Evolutionary conservation across 768 basidiomycete genomes (phyloP), one percentile per base, ranked within the genome.

Genomic region (Astraeus odoratus): DNA sequence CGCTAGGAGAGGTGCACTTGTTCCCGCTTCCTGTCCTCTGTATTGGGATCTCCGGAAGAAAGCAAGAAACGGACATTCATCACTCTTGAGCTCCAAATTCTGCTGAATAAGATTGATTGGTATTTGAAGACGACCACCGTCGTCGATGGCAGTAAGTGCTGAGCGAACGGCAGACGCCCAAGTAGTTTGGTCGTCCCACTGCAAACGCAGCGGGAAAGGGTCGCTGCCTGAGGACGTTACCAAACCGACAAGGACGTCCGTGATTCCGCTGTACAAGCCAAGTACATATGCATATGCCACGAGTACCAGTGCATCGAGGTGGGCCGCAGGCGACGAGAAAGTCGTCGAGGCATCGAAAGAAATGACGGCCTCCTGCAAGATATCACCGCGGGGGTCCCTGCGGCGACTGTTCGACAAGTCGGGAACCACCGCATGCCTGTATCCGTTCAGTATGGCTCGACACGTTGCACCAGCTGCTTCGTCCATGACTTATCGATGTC

Each of bases 261-360:
- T 46, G n/a, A 25, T 40, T 24, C 46, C 52, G 22, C 50, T 60
- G 40, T 60, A 63, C 44, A 48, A 42, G 35, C 59, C 58, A 13
- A 60, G 51, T 25, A 57, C 8, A 5, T 48, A 43, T 15, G 47
- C 47, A 36, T 56, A 60, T 13, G 59, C 56, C 15, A 55, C 56
- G 13, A 60, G 46, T 19, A 58, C 19, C 25, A 51, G 13, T 8
- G 51, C 44, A 19, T 51, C 39, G 9, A 51, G 15, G 20, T 39
- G 30, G 13, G 46, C 43, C n/a, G n/a, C n/a, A n/a, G n/a, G n/a
- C 25, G 30, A 36, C 30, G 36, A 44, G 42, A 13, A 36, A 13
- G 39, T 34, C 20, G 16, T 23, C 3, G 44, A 27, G 18, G 22
- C 36, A 9, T 44, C 44, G 22, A 56, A 19, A 13, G 35, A 25